Percentiles rank a stretch among this genome's conserved stretches.
These are phyloP conservation scores for Moesziomyces sp. DNA, from an alignment of 1,284 basidiomycete genomes.

Conservation along the genomic window DNA sequence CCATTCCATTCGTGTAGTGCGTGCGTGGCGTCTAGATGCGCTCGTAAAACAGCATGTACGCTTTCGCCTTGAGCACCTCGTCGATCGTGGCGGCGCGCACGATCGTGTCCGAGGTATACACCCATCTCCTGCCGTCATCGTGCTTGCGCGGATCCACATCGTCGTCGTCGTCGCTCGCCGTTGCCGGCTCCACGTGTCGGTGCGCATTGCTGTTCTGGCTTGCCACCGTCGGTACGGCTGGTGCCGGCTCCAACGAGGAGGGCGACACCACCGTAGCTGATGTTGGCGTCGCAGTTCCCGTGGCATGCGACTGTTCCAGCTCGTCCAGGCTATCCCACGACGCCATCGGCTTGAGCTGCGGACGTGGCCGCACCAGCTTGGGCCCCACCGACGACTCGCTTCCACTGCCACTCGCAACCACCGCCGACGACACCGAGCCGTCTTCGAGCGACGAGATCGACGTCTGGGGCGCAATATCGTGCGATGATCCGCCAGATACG, in stretches of 20 bases:
- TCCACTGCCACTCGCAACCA: slow-evolving; percentile 1
- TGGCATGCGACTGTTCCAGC: slow-evolving; percentile 26
- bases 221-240: slow-evolving; percentile 21
- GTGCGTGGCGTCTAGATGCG: slow-evolving; percentile 68
- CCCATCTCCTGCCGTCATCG: slow-evolving; percentile 77
- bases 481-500: slow-evolving; percentile 18
- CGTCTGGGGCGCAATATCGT: slow-evolving; percentile 29
- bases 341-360: slow-evolving; percentile 36
- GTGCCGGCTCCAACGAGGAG: slow-evolving; percentile 26
- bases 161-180: slow-evolving; percentile 20
- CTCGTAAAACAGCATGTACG: slow-evolving; percentile 91
- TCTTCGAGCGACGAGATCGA: slow-evolving; percentile 40
- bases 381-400: slow-evolving; percentile 18
- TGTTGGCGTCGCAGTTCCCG: slow-evolving; percentile 9
- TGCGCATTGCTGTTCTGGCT: slow-evolving; percentile 28
- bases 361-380: slow-evolving; percentile 25
- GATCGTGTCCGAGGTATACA: slow-evolving; percentile 82
- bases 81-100: slow-evolving; percentile 82
- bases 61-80: slow-evolving; percentile 87
- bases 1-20: too few relatives aligned
- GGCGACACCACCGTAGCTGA: background rate
- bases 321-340: slow-evolving; percentile 46
- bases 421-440: slow-evolving; percentile 2
- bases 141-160: slow-evolving; percentile 29
- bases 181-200: slow-evolving; percentile 16